Evolutionary conservation across 495 filamentous ascomycete species (phyloP), one percentile per base, ranked within the genome.

Genomic region (Penicillium odoratum): DNA sequence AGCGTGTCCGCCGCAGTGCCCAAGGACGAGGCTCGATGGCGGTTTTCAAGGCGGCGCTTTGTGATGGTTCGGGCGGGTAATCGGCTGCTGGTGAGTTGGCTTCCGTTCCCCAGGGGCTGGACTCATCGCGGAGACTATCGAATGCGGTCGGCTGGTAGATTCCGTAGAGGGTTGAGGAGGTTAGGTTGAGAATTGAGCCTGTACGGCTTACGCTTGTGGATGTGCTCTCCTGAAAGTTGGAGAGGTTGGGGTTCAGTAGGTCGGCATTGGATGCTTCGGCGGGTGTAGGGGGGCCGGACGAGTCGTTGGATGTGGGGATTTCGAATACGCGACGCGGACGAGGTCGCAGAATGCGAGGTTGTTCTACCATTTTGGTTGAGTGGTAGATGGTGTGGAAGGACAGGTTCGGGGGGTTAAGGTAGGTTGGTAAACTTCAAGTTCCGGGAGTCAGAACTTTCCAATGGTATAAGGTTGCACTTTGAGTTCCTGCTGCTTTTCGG

Each of bases 81-180:
- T 68, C 62, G 5, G 69, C 38, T 0, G 57, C 61, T 13, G 87
- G 87, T 0, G 87, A 87, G 60, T 88, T 78, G 18, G 83, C 79
- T 45, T 90, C 90, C 1, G 84, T 88, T 34, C 87, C 89, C 87
- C 88, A 93, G 36, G 90, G 83, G 42, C 75, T 74, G 48, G 72
- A 63, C 38, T 83, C 84, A 54, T 83, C 81, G 16, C 77, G 76
- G 33, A 67, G 70, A 43, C 69, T 75, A 56, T 78, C 78, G 61
- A 79, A 81, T 56, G 77, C 83, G 4, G 83, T 84, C 13, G 87
- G 89, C 10, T 84, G 82, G 75, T 94, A 98, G 68, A 98, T 98
- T 45, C 94, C 94, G 61, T 86, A 88, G 0, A 98, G 83, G 1
- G 94, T 97, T 3, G 90, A 90, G 13, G 89, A 86, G 29, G 92